Percentiles rank a stretch among this genome's conserved stretches.
phyloP scores from a whole-genome alignment of 768 basidiomycete species.

The Neoboletus brunneissimus region DNA sequence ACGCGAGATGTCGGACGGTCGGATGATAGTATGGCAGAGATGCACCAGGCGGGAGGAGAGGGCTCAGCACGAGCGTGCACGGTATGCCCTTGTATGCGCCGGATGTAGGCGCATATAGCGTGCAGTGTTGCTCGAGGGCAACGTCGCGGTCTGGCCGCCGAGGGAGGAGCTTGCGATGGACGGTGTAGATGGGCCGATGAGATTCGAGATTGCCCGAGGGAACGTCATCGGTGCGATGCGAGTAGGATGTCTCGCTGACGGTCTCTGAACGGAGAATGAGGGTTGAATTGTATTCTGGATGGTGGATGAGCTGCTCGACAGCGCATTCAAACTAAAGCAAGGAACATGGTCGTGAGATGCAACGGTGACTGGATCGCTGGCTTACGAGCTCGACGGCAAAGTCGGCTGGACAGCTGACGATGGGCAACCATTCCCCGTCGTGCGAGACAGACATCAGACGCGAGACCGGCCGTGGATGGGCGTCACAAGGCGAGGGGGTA shows the following conservation, averaged over 20 bases:
- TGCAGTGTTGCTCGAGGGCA: conserved; percentile 73
- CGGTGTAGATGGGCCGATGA: conserved; percentile 43
- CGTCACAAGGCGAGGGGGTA: conserved; percentile 21
- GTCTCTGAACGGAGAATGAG: conserved; percentile 85
- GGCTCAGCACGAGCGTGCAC: conserved; percentile 54
- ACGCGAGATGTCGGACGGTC: conserved; percentile 72
- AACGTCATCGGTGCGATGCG: conserved; percentile 41
- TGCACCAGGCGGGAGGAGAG: conserved; percentile 44
- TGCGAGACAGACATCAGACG: neutral
- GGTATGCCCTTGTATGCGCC: conserved; percentile 26
- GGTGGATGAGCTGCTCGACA: conserved; percentile 69
- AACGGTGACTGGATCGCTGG: neutral
- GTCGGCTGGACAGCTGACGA: conserved; percentile 40
- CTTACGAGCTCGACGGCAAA: conserved; percentile 46
- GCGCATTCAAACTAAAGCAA: conserved; percentile 65
- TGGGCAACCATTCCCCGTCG: conserved; percentile 29
- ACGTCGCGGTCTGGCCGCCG: conserved; percentile 75
- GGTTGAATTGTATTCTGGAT: conserved; percentile 92
- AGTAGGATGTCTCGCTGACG: conserved; percentile 28
- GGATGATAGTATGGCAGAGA: conserved; percentile 90
- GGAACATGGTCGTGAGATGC: neutral
- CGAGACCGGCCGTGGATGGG: neutral
- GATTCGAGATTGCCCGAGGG: conserved; percentile 31
- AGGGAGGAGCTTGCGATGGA: conserved; percentile 71
- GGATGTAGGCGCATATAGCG: conserved; percentile 49